Conservation (phyloP, 1,284 basidiomycete genomes). For the Sutorius eximius region DNA sequence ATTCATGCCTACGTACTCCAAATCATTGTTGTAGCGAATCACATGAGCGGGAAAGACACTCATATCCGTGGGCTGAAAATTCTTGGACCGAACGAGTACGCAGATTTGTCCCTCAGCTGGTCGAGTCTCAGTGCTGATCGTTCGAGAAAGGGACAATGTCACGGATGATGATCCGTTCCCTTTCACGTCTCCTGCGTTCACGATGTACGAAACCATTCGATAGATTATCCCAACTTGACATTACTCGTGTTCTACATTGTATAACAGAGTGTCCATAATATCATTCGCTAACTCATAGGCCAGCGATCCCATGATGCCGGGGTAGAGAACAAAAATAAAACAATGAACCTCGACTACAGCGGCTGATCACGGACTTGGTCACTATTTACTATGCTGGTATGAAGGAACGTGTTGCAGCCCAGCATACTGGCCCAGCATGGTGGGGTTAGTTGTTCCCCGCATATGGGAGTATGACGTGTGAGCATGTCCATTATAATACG, state of each 20-base stretch:
- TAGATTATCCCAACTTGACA: conserved; percentile 36
- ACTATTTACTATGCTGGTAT: conserved; percentile 34
- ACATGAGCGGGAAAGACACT: conserved; percentile 98
- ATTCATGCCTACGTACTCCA: conserved; percentile 90
- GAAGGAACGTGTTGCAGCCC: conserved; percentile 31
- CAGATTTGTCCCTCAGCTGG: conserved; percentile 12
- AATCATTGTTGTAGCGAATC: conserved; percentile 88
- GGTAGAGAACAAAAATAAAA: conserved; percentile 11
- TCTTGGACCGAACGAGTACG: conserved; percentile 82
- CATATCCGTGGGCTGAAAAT: conserved; percentile 90
- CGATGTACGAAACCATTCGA: conserved; percentile 77
- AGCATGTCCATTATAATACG: conserved; percentile 32
- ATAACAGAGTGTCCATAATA: conserved; percentile 16
- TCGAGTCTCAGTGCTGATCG: background rate
- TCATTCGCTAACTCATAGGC: conserved; percentile 4
- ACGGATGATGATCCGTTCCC: conserved; percentile 66
- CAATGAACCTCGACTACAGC: conserved; percentile 4
- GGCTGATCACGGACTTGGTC: background rate
- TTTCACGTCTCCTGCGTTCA: conserved; percentile 66
- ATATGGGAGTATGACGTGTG: conserved; percentile 32
- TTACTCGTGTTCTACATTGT: conserved; percentile 34
- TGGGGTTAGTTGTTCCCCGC: conserved; percentile 21
- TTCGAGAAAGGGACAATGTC: conserved; percentile 40
- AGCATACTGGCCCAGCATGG: conserved; percentile 28
- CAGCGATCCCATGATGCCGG: background rate